Conservation (phyloP, 176 grass and related monocot genomes). For the Carex littledalei region DNA sequence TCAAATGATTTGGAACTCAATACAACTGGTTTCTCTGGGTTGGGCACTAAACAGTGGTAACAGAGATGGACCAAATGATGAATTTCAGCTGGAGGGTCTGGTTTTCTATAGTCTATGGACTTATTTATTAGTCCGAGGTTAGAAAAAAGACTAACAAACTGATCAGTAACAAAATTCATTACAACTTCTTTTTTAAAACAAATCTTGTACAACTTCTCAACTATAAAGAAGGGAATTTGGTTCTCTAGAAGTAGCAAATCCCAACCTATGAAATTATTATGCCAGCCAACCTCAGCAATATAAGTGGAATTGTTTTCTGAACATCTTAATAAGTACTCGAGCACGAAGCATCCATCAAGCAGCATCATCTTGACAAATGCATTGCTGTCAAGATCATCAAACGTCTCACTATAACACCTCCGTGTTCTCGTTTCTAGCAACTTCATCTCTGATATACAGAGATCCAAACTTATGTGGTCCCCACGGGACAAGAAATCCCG, state of each 20-base stretch:
- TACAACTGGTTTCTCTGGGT: too few species aligned
- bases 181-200: too few species aligned
- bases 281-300: background rate
- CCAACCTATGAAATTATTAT: background rate
- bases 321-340: slow-evolving; percentile 12
- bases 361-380: slow-evolving; percentile 20
- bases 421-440: background rate
- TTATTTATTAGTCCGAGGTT: fast-evolving
- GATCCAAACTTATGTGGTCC: background rate
- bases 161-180: background rate
- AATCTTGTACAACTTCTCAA: slow-evolving; percentile 13
- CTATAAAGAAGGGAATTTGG: background rate
- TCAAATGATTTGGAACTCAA: too few species aligned
- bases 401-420: background rate
- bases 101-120: fast-evolving
- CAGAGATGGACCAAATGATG: too few species aligned
- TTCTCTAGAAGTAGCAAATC: background rate
- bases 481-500: background rate
- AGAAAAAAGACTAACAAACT: background rate
- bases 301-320: background rate
- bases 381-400: background rate
- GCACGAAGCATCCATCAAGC: slow-evolving; percentile 13
- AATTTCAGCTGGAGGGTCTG: too few species aligned
- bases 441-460: slow-evolving; percentile 15
- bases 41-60: too few species aligned